Base-by-base conservation (phyloP, 257 asterid species). In the Fraxinus americana region DNA sequence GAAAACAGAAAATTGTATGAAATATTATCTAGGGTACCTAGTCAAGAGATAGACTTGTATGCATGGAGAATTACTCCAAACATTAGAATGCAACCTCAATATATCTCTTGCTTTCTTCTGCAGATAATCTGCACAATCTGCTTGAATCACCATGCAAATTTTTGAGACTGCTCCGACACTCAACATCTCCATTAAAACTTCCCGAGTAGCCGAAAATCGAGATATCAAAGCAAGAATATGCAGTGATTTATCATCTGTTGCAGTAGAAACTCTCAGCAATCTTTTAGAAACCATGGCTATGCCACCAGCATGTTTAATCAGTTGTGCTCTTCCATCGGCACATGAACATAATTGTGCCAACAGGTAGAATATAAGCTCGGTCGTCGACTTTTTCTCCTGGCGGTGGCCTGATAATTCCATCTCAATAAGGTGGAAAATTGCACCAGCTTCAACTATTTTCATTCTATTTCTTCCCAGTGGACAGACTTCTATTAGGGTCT, bases 61-160 rank as follows among this genome's bases (percentile, higher is more conserved):
- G 72, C 99, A 95, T 35, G 97, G 97, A 68, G 99, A 91, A 70
- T 84, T 87, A 17, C 78, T 88, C 99, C 99, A 93, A 5, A 67
- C 89, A 38, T 78, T 82, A 1, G 90, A 85, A 85, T 93, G 99
- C 85, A 90, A 29, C 84, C 97, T 90, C 80, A 93, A 78, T 36
- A 91, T 86, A 82, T 89, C 97, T 73, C 88, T 83, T 23, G 97
- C 97, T 38, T 84, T 87, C 88, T 79, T 93, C 88, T 93, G 92
- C 89, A 95, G 57, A 80, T 78, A 74, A 7, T 17, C 79, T 71
- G 82, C 91, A 77, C 97, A 88, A 73, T 88, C 89, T 16, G 97
- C 97, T 82, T 95, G 99, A 76, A 95, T 79, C 23, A 89, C 86
- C 99, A 95, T 93, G 87, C 97, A 89, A 7, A 95, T 89, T 82